A percentile compares a stretch with the other conserved stretches of the same genome.
Conservation (phyloP, 331 rosid species). For the Malus hybrid region DNA sequence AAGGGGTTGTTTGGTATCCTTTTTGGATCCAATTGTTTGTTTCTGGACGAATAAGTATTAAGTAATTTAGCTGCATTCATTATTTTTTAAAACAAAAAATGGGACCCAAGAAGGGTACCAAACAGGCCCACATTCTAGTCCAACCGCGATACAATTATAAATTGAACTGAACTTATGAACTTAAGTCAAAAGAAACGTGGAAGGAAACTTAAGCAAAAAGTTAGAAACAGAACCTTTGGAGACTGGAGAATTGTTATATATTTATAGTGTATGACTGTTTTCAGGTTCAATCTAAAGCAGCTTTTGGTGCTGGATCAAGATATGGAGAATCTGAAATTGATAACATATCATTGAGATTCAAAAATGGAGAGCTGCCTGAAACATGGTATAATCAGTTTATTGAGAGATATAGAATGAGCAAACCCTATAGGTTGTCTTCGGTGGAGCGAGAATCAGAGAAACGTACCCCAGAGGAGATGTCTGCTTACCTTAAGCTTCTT, state of each 20-base stretch:
- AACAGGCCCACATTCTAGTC: no score
- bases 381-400: slow-evolving; percentile 73
- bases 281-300: slow-evolving; percentile 63
- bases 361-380: slow-evolving; percentile 63
- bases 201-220: background rate
- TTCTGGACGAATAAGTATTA: no score
- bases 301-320: slow-evolving; percentile 44
- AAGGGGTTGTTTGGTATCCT: no score
- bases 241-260: background rate
- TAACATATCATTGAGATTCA: slow-evolving; percentile 34
- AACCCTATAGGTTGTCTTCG: slow-evolving; percentile 37
- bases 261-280: background rate
- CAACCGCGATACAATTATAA: background rate
- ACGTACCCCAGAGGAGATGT: slow-evolving; percentile 76
- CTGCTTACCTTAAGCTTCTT: slow-evolving; percentile 34
- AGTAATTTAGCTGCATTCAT: no score
- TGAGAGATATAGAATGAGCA: slow-evolving; percentile 53
- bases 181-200: background rate
- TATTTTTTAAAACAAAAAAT: no score
- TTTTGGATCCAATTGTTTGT: no score
- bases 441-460: slow-evolving; percentile 49
- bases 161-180: background rate
- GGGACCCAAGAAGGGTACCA: no score
- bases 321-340: slow-evolving; percentile 58
- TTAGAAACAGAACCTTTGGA: background rate